These are phyloP conservation scores for Cerrena zonata DNA, from an alignment of 1,284 basidiomycete species.

Conservation along the genomic window DNA sequence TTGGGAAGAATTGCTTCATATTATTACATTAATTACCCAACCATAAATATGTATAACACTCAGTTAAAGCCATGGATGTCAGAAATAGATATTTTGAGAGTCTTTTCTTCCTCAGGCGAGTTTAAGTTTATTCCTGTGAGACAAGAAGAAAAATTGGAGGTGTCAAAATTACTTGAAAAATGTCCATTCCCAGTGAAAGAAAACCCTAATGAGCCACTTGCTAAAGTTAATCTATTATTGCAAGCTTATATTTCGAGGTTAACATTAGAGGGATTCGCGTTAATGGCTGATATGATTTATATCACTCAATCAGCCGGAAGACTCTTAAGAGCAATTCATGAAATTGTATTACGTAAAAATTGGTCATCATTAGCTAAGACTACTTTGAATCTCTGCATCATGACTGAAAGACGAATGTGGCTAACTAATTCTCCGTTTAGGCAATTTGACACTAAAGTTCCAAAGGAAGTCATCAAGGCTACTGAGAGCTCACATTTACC, in stretches of 20 bases:
- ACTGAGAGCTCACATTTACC: constrained; percentile 98
- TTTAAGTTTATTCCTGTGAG: constrained; percentile 90
- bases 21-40: constrained; percentile 93
- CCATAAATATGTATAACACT: constrained; percentile 96
- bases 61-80: constrained; percentile 86
- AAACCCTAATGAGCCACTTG: constrained; percentile 88
- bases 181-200: constrained; percentile 99
- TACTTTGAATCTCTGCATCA: constrained; percentile 93
- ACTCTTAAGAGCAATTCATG: constrained; percentile 96
- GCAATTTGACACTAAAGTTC: constrained; percentile 91
- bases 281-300: constrained; percentile 98
- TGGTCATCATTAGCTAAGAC: constrained; percentile 92
- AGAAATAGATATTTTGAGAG: constrained; percentile 87
- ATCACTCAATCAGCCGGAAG: constrained; percentile 88
- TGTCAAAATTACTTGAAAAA: constrained; percentile 86
- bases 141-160: constrained; percentile 76
- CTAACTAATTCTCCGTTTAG: constrained; percentile 94
- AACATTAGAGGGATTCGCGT: constrained; percentile 90
- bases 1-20: constrained; percentile 93
- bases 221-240: constrained; percentile 95
- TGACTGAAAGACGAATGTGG: constrained; percentile 95
- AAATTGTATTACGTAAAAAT: constrained; percentile 97
- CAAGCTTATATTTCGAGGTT: constrained; percentile 95
- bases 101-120: constrained; percentile 94
- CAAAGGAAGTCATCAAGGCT: constrained; percentile 81